Conservation (phyloP, 805 yeast genomes). For the Wickerhamomyces hampshirensis region DNA sequence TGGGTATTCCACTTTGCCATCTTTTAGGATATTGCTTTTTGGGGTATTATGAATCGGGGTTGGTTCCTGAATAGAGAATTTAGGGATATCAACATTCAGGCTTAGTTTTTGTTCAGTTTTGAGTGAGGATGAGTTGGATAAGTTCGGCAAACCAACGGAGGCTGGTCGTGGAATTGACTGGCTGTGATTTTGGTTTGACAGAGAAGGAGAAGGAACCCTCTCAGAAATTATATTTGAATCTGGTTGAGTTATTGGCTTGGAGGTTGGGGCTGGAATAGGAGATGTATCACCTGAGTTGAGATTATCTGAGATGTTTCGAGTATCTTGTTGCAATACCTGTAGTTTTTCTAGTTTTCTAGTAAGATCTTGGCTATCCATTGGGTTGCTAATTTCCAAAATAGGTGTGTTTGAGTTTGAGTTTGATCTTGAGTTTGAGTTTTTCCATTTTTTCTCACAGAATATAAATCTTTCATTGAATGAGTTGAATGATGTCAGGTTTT, state of each 20-base stretch:
- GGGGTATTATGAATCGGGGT: slow-evolving; percentile 13
- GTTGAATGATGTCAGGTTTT: slow-evolving; percentile 46
- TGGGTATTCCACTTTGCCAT: slow-evolving; percentile 3
- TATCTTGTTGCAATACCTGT: slow-evolving; percentile 3
- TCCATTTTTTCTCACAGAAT: slow-evolving; percentile 6
- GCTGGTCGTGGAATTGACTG: too few species aligned
- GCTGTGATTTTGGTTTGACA: too few species aligned
- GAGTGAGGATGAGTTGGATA: too few species aligned
- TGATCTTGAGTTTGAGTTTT: slow-evolving; percentile 1
- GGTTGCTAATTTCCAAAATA: slow-evolving; percentile 16
- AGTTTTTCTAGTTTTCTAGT: slow-evolving; percentile 20
- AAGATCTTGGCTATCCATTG: slow-evolving; percentile 17
- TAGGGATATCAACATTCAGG: slow-evolving; percentile 4
- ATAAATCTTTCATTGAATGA: slow-evolving; percentile 15
- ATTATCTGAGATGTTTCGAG: slow-evolving; percentile 8
- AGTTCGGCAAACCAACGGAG: too few species aligned
- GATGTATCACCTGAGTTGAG: slow-evolving; percentile 6
- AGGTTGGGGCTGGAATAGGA: neutral
- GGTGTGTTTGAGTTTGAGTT: slow-evolving; percentile 20
- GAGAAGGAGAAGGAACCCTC: neutral
- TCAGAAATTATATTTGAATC: slow-evolving; percentile 4
- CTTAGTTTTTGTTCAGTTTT: neutral
- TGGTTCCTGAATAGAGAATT: slow-evolving; percentile 10
- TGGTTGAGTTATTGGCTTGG: slow-evolving; percentile 8
- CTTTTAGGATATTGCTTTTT: slow-evolving; percentile 2